phyloP scores from a whole-genome alignment of 2,329 filamentous ascomycete species.

The Cordyceps pruinosa region DNA sequence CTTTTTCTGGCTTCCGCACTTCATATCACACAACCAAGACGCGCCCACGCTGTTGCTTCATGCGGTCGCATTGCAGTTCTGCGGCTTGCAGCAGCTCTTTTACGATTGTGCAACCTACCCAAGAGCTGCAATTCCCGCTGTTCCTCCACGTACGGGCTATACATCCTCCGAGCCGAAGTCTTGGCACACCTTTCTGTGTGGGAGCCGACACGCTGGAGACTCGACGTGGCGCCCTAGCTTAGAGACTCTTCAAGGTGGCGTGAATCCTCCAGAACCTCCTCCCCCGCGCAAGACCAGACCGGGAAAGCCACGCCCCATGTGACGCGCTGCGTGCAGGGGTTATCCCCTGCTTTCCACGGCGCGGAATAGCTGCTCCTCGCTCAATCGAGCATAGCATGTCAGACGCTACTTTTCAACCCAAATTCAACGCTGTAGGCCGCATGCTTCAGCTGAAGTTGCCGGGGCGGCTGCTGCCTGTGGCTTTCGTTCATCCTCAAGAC shows the following conservation, averaged over 20 bases:
- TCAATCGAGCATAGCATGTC: not conserved
- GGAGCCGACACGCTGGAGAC: not conserved
- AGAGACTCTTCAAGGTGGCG: not conserved
- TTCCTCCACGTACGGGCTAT: not conserved
- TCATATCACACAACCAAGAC: too few species aligned
- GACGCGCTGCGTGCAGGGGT: not conserved
- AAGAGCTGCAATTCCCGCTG: not conserved
- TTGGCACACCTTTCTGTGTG: not conserved
- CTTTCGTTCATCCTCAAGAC: not conserved
- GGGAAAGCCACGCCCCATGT: not conserved
- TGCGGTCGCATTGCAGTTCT: not conserved
- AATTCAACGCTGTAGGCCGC: constrained; percentile 1
- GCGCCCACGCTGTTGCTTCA: too few species aligned
- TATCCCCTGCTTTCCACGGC: not conserved
- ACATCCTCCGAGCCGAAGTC: not conserved
- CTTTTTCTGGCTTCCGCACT: not conserved
- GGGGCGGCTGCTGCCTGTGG: not conserved
- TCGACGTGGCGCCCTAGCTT: not conserved
- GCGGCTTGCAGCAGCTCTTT: not conserved
- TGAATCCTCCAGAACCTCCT: not conserved
- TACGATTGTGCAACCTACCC: not conserved
- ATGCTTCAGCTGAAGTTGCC: not conserved
- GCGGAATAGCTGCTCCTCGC: not conserved
- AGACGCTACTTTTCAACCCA: constrained; percentile 8
- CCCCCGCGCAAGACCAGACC: not conserved